phyloP scores from a whole-genome alignment of 257 asterid species.

The Solanum rostratum region DNA sequence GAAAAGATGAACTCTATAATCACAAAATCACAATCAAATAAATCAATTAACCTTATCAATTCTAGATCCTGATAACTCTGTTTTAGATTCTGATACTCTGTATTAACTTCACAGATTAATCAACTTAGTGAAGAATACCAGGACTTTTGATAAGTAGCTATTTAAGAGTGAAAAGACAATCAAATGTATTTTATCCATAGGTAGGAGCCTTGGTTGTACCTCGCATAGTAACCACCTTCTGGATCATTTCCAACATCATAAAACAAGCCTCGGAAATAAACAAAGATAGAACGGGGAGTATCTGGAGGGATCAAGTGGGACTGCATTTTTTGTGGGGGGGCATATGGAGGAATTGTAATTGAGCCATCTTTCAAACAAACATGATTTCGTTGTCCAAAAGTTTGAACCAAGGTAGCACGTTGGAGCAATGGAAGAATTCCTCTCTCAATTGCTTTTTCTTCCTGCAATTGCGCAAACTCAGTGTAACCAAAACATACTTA shows the following conservation, averaged over 20 bases:
- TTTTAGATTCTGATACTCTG: neutral
- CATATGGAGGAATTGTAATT: slow-evolving; percentile 80
- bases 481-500: neutral
- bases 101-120: neutral
- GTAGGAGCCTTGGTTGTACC: slow-evolving; percentile 17
- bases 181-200: neutral
- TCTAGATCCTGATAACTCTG: neutral
- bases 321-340: slow-evolving; percentile 93
- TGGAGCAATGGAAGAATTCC: slow-evolving; percentile 73
- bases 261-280: slow-evolving; percentile 84
- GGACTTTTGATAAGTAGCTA: neutral
- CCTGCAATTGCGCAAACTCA: slow-evolving; percentile 28
- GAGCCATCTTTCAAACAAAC: slow-evolving; percentile 80
- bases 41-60: neutral
- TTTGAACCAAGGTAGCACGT: slow-evolving; percentile 84
- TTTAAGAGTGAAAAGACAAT: neutral
- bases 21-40: neutral
- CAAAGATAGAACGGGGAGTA: slow-evolving; percentile 86
- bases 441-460: slow-evolving; percentile 87
- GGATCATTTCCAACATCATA: slow-evolving; percentile 79
- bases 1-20: neutral
- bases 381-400: slow-evolving; percentile 85
- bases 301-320: slow-evolving; percentile 75
- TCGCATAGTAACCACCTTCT: slow-evolving; percentile 88
- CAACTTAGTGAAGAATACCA: neutral